A percentile compares a stretch with the other conserved stretches of the same genome.
These are phyloP conservation scores for Scheffersomyces titani DNA, from an alignment of 1,139 yeast species.

Conservation along the genomic window DNA sequence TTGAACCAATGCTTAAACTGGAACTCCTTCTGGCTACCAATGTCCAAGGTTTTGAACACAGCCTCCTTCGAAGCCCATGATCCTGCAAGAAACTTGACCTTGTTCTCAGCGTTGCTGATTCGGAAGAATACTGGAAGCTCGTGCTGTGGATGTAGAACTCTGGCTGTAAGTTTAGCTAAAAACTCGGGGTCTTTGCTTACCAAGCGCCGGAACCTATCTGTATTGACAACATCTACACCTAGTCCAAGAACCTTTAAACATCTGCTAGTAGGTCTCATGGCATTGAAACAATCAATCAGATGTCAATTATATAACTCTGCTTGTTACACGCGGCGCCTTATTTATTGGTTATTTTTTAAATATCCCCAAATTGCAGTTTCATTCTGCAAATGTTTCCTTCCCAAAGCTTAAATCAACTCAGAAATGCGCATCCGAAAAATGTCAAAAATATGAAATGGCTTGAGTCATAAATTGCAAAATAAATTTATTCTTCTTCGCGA, in stretches of 20 bases:
- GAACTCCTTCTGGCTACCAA: conserved; percentile 50
- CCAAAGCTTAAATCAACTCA: not conserved
- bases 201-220: conserved; percentile 50
- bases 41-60: conserved; percentile 59
- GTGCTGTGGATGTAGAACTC: conserved; percentile 52
- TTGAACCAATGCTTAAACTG: conserved; percentile 66
- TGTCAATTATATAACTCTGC: not conserved
- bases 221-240: conserved; percentile 63
- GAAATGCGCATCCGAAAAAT: not conserved
- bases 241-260: conserved; percentile 35
- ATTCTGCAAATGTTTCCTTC: not conserved
- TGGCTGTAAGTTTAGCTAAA: conserved; percentile 41
- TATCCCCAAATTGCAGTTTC: not conserved
- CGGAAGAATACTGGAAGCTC: conserved; percentile 43
- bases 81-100: conserved; percentile 50
- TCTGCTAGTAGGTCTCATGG: not conserved
- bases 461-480: not conserved
- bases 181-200: conserved; percentile 27
- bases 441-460: not conserved
- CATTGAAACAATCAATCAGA: not conserved
- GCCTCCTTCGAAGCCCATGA: conserved; percentile 82
- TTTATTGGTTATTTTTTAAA: no score
- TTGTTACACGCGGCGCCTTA: not conserved
- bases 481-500: not conserved
- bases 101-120: conserved; percentile 19